Evolutionary conservation across 352 stramenopile species (phyloP).

Genomic region (Blastocystis sp.): DNA sequence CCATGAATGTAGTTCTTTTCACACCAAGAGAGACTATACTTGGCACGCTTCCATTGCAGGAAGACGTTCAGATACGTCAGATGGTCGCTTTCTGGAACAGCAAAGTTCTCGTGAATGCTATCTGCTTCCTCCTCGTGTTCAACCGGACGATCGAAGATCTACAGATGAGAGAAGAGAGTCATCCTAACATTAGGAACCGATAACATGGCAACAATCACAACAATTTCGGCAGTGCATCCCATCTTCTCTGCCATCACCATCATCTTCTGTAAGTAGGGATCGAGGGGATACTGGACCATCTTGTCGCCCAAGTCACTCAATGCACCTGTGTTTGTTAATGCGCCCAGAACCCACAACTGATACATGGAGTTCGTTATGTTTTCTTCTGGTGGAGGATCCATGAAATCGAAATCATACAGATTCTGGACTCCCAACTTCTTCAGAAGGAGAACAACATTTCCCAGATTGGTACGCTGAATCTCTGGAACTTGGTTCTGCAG

Average conservation of each 20-base stretch:
- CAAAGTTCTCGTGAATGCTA: conserved; percentile 93
- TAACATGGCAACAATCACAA: conserved; percentile 93
- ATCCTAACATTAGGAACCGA: conserved; percentile 79
- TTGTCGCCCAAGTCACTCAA: conserved; percentile 88
- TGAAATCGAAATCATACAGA: conserved; percentile 93
- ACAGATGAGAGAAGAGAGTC: background rate
- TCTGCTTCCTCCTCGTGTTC: conserved; percentile 94
- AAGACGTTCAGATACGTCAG: conserved; percentile 92
- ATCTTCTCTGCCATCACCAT: conserved; percentile 87
- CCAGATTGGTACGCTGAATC: conserved; percentile 94
- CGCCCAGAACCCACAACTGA: conserved; percentile 93
- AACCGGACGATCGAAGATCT: conserved; percentile 88
- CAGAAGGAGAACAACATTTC: conserved; percentile 91
- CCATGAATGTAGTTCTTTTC: conserved; percentile 91
- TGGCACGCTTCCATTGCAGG: conserved; percentile 80
- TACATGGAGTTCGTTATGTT: conserved; percentile 98
- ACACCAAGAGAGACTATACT: conserved; percentile 87
- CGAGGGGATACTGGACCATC: conserved; percentile 96
- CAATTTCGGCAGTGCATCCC: conserved; percentile 85
- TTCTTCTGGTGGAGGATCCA: conserved; percentile 89
- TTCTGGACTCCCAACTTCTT: conserved; percentile 92
- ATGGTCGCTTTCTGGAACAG: conserved; percentile 93
- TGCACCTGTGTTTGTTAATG: conserved; percentile 90
- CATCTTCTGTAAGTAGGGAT: conserved; percentile 88
- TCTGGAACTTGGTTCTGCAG: conserved; percentile 93